Evolutionary conservation across 768 basidiomycete species (phyloP).

Genomic region (Amyloporia xantha): DNA sequence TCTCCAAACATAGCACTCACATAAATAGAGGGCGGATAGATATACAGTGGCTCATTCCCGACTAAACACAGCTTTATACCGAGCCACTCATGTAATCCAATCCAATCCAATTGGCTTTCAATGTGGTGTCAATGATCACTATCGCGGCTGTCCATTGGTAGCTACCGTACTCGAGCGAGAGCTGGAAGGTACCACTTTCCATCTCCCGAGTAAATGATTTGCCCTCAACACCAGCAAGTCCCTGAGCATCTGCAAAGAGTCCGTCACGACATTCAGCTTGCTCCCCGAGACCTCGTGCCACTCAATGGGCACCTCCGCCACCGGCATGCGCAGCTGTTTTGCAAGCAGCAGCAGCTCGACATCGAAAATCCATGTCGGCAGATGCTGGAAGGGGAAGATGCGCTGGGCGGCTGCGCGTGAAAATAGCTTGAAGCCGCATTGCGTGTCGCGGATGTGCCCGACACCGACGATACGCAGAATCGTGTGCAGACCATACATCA

Average conservation of each 20-base stretch:
- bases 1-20: no score
- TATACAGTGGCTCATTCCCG: no score
- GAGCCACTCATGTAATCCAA: no score
- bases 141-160: neutral
- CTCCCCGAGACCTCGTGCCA: conserved; percentile 95
- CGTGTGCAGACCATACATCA: conserved; percentile 92
- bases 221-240: conserved; percentile 80
- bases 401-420: conserved; percentile 72
- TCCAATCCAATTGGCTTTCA: no score
- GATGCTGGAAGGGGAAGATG: conserved; percentile 83
- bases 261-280: conserved; percentile 81
- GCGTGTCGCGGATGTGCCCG: conserved; percentile 87
- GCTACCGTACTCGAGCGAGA: neutral
- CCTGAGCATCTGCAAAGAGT: conserved; percentile 83
- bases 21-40: no score
- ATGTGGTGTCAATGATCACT: neutral
- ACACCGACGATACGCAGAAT: conserved; percentile 86
- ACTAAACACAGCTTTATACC: no score
- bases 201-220: conserved; percentile 75
- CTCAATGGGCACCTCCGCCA: conserved; percentile 79
- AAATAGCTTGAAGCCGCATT: conserved; percentile 97
- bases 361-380: conserved; percentile 94
- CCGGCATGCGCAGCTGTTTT: conserved; percentile 69
- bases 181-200: conserved; percentile 31
- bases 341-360: conserved; percentile 88